Evolutionary conservation across 2,329 filamentous ascomycete species (phyloP), one percentile per base, ranked within the genome.

Genomic region (Beauveria medogensis): DNA sequence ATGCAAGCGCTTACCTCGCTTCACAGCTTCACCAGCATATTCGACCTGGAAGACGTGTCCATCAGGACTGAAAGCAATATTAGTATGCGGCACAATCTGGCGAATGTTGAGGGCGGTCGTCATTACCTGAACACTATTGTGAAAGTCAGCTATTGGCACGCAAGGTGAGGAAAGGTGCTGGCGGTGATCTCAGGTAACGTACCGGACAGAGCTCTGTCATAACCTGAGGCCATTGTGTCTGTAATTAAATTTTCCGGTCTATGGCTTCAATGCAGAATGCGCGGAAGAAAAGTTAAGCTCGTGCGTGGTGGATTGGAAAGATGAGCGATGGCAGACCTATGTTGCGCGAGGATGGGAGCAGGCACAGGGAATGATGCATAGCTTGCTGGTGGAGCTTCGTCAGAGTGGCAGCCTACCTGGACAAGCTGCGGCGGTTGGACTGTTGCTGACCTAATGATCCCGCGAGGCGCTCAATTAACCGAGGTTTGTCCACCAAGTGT

Each of bases 11-110:
- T 63, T 79, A 94, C 93, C 94, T 91, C 94, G 82, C 83, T 99
- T 99, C 68, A 99, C 94, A 68, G 94, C 94, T 80, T 99, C 94
- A 68, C 96, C 89, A 61, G 94, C 94, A 84, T 99, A 99, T 83
- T 99, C 94, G 72, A 99, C 94, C 79, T 99, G 94, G 80, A 99
- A 99, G 71, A 99, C 94, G 81, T 99, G 94, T 78, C 94, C 94
- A 79, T 99, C 94, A 72, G 94, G 94, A 85, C 93, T 97, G 72
- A 54, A 62, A 22, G 3, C 53, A 53, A n/a, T 44, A 73, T 88
- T 75, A 86, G 80, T 69, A 65, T 37, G 30, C 62, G 58, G 57
- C 40, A 26, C 47, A 37, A 46, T 9, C 4, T 8, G 20, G 12
- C 16, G 28, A 28, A 9, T 16, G n/a, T 26, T 12, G 20, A 30